These are phyloP conservation scores for Ascochyta fabae DNA, from an alignment of 2,329 filamentous ascomycete species.

Conservation along the genomic window DNA sequence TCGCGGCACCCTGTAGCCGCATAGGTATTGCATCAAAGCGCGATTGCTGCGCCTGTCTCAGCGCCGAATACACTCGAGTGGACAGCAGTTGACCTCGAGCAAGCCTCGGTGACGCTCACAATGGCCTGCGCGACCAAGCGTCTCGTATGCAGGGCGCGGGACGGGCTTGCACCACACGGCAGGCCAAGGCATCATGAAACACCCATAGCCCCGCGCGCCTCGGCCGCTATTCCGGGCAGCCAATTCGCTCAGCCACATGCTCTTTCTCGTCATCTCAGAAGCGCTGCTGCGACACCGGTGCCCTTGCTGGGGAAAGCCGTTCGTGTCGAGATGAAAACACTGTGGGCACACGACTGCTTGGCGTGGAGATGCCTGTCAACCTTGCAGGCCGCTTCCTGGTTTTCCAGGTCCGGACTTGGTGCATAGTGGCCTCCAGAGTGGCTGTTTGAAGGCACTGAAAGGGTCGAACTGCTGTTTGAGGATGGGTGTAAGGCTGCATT, in stretches of 20 bases:
- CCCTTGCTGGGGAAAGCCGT: conserved; percentile 11
- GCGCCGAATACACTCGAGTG: not conserved
- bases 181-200: conserved; percentile 19
- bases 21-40: not conserved
- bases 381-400: not conserved
- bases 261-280: conserved; percentile 7
- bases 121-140: conserved; percentile 18
- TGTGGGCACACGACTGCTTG: not conserved
- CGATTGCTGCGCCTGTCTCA: conserved; percentile 2
- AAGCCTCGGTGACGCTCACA: conserved; percentile 12
- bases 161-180: conserved; percentile 19
- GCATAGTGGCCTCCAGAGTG: conserved; percentile 13
- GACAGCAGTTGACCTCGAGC: conserved; percentile 10
- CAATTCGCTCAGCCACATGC: conserved; percentile 17
- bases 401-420: conserved; percentile 14
- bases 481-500: not conserved
- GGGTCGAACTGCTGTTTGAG: not conserved
- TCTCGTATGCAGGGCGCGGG: conserved; percentile 27
- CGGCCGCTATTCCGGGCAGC: conserved; percentile 8
- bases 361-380: conserved; percentile 2
- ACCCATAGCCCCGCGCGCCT: conserved; percentile 3
- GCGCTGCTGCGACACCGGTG: conserved; percentile 15
- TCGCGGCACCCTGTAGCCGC: conserved; percentile 5
- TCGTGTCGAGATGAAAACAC: conserved; percentile 10
- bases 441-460: conserved; percentile 24